These are phyloP conservation scores for Wickerhamiella vanderwaltii DNA, from an alignment of 805 yeast genomes.

Conservation along the genomic window DNA sequence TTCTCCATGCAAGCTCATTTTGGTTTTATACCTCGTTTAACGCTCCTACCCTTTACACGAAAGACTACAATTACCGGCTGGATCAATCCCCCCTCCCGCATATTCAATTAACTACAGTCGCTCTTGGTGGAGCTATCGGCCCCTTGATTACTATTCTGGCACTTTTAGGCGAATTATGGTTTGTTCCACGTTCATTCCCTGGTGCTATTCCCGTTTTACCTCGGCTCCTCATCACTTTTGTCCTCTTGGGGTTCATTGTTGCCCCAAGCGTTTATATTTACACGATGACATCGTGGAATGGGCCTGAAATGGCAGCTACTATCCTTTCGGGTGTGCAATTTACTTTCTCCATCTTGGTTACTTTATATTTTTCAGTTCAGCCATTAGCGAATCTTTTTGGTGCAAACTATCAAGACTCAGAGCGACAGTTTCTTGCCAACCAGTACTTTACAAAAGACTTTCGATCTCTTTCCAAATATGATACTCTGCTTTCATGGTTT, in stretches of 20 bases:
- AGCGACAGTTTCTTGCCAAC: conserved; percentile 35
- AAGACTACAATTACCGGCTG: conserved; percentile 38
- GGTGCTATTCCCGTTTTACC: conserved; percentile 51
- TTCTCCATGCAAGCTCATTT: conserved; percentile 57
- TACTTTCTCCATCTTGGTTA: conserved; percentile 40
- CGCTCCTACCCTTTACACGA: conserved; percentile 55
- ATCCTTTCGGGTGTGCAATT: conserved; percentile 45
- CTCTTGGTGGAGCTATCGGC: conserved; percentile 57
- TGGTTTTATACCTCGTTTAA: conserved; percentile 69
- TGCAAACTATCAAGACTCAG: conserved; percentile 16
- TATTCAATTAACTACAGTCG: conserved; percentile 43
- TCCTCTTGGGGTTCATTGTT: conserved; percentile 34
- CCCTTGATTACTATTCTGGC: conserved; percentile 46
- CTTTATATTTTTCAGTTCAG: conserved; percentile 45
- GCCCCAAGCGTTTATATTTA: conserved; percentile 18
- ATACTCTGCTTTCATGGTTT: conserved; percentile 49
- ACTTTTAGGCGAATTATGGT: conserved; percentile 42
- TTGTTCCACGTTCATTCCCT: conserved; percentile 62
- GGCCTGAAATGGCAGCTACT: conserved; percentile 11
- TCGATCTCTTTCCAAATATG: conserved; percentile 40
- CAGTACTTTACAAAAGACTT: conserved; percentile 49
- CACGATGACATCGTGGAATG: conserved; percentile 15
- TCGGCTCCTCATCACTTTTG: conserved; percentile 34
- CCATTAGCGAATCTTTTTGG: conserved; percentile 51
- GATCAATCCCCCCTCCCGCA: conserved; percentile 53